Base-by-base conservation (phyloP, 1,284 basidiomycete species). In the Phlebopus sp. region DNA sequence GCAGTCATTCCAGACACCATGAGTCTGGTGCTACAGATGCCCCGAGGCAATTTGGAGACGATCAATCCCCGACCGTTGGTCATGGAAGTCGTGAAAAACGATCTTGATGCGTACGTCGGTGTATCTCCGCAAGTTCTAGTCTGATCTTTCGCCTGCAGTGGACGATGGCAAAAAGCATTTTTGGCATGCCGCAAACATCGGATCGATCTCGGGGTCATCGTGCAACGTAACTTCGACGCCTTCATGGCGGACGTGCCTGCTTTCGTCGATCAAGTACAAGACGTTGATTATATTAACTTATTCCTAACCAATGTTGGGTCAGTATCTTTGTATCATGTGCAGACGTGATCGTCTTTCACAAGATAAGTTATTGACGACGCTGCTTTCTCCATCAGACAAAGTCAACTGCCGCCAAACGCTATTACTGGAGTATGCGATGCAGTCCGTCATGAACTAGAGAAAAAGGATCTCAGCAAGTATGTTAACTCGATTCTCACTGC, bases 11-110 rank as follows among this genome's bases (percentile, higher is more conserved):
- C 92, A 2, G 92, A 86, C 53, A 73, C 82, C 7, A 98, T 97
- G 91, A 86, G 79, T 55, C 69, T 97, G 14, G 89, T 99, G 1
- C 71, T 99, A 11, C 97, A 99, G 71, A 99, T 99, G 94, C 97
- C 96, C 0, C 74, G 97, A 56, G 97, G 97, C 0, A 99, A 99
- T 67, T 66, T 99, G 46, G 97, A 99, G 72, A 97, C 93, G 0
- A 86, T 99, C 47, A 92, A 88, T 59, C 97, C 97, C 1, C 76
- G 97, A 29, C 90, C 96, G 1, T 72, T 99, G 52, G 94, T 98
- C 3, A 82, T 97, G 69, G 80, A 86, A 44, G 84, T 90, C 3
- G 85, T 96, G 1, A 76, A 78, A 45, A 73, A 80, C 42, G 88
- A 93, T 60, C 74, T 95, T 10, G 75, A 85, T 41, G 70, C 64